Evolutionary conservation across 768 basidiomycete species (phyloP).

Genomic region (Auriculariales sp.): DNA sequence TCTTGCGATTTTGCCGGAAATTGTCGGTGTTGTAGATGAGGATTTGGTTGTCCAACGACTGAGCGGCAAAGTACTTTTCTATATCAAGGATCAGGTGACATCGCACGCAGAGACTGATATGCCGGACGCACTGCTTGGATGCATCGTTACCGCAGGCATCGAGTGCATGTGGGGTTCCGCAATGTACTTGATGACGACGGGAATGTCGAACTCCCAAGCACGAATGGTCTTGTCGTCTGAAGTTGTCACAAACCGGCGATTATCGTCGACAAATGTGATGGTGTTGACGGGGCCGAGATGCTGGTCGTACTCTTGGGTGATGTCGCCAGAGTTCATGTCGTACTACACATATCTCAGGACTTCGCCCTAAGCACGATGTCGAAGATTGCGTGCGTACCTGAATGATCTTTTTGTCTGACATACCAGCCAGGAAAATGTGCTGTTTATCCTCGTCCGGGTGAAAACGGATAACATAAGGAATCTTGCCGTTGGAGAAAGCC

Average conservation of each 20-base stretch:
- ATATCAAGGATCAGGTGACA: not conserved
- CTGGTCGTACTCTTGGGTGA: conserved; percentile 97
- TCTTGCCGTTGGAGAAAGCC: conserved; percentile 95
- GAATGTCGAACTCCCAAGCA: conserved; percentile 99
- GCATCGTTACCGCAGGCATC: conserved; percentile 94
- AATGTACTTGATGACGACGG: conserved; percentile 98
- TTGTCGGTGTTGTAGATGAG: conserved; percentile 95
- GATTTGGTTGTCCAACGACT: conserved; percentile 97
- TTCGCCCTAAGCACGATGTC: not conserved
- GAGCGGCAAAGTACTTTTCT: conserved; percentile 96
- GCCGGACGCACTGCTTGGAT: conserved; percentile 71
- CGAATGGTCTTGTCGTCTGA: conserved; percentile 99
- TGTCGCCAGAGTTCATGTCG: conserved; percentile 88
- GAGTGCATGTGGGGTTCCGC: conserved; percentile 99
- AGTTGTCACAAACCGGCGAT: conserved; percentile 91
- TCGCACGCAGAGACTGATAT: conserved; percentile 6
- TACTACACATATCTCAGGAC: conserved; percentile 38
- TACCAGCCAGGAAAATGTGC: conserved; percentile 90
- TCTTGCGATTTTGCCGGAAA: conserved; percentile 97
- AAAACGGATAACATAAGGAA: conserved; percentile 89
- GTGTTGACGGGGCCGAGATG: conserved; percentile 97
- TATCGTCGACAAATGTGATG: conserved; percentile 98
- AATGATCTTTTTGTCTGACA: conserved; percentile 98
- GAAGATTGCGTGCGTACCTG: conserved; percentile 40
- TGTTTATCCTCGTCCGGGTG: conserved; percentile 96